Percentiles rank a stretch among this genome's conserved stretches.
phyloP scores from a whole-genome alignment of 345 rosid genomes.

The Aquilaria yunnanensis region DNA sequence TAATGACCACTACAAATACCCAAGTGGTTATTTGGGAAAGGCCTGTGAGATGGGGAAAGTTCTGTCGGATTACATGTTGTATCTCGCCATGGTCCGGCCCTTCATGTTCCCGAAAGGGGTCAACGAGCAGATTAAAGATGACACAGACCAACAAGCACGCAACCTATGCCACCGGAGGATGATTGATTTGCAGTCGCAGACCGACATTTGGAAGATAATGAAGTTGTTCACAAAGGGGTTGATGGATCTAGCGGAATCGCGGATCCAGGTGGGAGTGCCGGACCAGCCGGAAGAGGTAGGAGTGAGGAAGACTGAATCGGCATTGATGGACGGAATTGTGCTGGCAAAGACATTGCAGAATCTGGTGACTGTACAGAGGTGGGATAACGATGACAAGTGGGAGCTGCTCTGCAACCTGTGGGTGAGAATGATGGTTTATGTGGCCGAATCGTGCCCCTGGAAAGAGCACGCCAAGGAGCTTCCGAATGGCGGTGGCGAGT shows the following conservation, averaged over 20 bases:
- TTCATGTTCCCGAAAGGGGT: constrained; percentile 18
- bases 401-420: constrained; percentile 14
- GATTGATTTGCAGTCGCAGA: too few relatives aligned
- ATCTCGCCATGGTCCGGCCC: constrained; percentile 4
- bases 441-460: constrained; percentile 20
- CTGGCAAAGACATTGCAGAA: constrained; percentile 5
- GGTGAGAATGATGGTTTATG: constrained; percentile 20
- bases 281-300: too few relatives aligned
- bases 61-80: constrained; percentile 13
- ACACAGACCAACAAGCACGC: constrained; percentile 8
- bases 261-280: background rate
- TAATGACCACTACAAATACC: background rate
- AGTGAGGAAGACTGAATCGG: constrained; percentile 3
- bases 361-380: background rate
- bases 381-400: constrained; percentile 13
- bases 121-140: constrained; percentile 1
- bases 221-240: background rate
- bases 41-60: constrained; percentile 12
- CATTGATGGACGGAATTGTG: constrained; percentile 5
- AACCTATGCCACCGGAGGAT: background rate
- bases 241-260: background rate
- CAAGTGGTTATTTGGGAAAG: background rate
- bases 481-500: constrained; percentile 14
- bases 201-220: too few relatives aligned
- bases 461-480: constrained; percentile 19